Conservation (phyloP, 2,329 filamentous ascomycete species). For the Microascus cirrosus region DNA sequence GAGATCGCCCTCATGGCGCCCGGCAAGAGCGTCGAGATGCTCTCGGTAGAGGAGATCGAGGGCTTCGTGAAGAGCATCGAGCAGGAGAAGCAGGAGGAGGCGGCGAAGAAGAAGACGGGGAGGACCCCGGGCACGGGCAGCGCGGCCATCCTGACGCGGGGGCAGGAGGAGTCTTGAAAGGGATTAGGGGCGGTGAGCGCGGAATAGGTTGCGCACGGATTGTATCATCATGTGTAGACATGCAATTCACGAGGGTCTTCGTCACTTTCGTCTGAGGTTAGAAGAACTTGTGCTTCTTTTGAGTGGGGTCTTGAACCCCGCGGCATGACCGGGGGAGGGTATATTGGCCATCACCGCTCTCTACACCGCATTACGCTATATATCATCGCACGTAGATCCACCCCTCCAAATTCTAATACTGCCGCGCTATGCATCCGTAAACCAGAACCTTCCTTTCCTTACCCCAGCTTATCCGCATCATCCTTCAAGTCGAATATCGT, state of each 20-base stretch:
- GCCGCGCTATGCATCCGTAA: not conserved
- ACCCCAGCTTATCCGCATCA: constrained; percentile 67
- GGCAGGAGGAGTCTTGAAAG: not conserved
- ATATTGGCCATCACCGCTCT: not conserved
- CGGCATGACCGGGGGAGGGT: not conserved
- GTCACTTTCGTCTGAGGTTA: not conserved
- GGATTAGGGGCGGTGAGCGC: not conserved
- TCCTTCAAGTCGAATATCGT: constrained; percentile 68
- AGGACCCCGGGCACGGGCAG: constrained; percentile 58
- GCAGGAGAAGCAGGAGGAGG: constrained; percentile 98
- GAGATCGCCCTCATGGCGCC: constrained; percentile 98
- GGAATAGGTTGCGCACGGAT: constrained; percentile 1
- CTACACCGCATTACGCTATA: not conserved
- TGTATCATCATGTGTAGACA: constrained; percentile 6
- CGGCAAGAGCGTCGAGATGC: constrained; percentile 82
- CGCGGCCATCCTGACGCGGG: constrained; percentile 64
- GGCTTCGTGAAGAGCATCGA: constrained; percentile 97
- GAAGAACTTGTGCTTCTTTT: not conserved
- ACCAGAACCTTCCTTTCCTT: constrained; percentile 15
- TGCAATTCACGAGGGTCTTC: not conserved
- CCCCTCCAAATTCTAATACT: not conserved
- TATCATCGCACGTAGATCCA: not conserved
- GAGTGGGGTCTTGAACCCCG: not conserved
- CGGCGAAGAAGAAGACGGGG: constrained; percentile 89
- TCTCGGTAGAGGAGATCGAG: constrained; percentile 93